Evolutionary conservation across 2,329 filamentous ascomycete genomes (phyloP).

Genomic region (Ramularia endophylla): DNA sequence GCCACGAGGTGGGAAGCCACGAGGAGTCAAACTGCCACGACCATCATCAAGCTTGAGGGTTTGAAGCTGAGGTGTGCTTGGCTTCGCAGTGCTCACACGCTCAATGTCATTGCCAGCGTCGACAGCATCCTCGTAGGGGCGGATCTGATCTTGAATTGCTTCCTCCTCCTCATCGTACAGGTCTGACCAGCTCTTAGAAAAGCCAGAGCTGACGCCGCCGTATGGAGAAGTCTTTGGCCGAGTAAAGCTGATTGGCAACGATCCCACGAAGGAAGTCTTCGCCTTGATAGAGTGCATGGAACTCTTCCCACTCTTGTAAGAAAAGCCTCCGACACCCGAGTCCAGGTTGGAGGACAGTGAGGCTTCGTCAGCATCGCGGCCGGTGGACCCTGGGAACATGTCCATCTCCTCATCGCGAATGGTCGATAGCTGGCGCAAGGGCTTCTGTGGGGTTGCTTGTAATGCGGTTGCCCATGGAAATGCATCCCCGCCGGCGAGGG

Average conservation of each 20-base stretch:
- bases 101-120: slow-evolving; percentile 35
- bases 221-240: slow-evolving; percentile 56
- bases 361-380: slow-evolving; percentile 70
- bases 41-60: slow-evolving; percentile 41
- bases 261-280: slow-evolving; percentile 66
- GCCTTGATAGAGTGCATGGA: slow-evolving; percentile 36
- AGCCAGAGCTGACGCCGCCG: slow-evolving; percentile 36
- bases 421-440: slow-evolving; percentile 75
- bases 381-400: slow-evolving; percentile 65
- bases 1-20: slow-evolving; percentile 32
- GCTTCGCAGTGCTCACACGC: slow-evolving; percentile 34
- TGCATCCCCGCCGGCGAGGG: slow-evolving; percentile 65
- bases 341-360: slow-evolving; percentile 80
- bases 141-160: slow-evolving; percentile 59
- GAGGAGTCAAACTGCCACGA: slow-evolving; percentile 44
- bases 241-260: slow-evolving; percentile 57
- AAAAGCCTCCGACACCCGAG: slow-evolving; percentile 66
- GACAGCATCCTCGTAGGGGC: slow-evolving; percentile 31
- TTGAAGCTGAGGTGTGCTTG: slow-evolving; percentile 53
- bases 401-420: slow-evolving; percentile 82
- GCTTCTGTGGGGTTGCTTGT: slow-evolving; percentile 64
- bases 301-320: slow-evolving; percentile 65
- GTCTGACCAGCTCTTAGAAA: slow-evolving; percentile 99
- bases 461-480: slow-evolving; percentile 96
- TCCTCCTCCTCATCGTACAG: slow-evolving; percentile 93